Conservation (phyloP, 1,139 yeast species). For the Pichia sp. region DNA sequence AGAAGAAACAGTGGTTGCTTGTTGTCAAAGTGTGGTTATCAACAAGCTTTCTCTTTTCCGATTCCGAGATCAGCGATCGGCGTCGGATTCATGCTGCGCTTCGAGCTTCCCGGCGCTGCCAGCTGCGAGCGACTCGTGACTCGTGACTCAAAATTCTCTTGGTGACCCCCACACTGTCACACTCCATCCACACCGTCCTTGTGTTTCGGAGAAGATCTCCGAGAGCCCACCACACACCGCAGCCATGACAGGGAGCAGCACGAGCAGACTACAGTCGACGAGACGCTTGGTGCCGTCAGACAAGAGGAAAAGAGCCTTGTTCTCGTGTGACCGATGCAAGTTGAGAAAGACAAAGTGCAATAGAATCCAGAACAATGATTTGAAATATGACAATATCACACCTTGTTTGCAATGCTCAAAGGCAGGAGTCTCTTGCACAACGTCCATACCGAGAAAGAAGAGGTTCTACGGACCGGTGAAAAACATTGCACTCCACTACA, state of each 20-base stretch:
- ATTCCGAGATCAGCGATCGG: too few species aligned
- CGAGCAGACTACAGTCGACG: conserved; percentile 22
- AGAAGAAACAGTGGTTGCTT: too few species aligned
- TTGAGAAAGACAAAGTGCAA: conserved; percentile 42
- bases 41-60: too few species aligned
- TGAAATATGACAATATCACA: conserved; percentile 36
- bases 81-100: too few species aligned
- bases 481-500: conserved; percentile 39
- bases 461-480: conserved; percentile 38
- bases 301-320: conserved; percentile 38
- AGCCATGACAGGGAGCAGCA: background rate
- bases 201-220: too few species aligned
- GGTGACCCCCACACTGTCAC: too few species aligned
- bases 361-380: conserved; percentile 32
- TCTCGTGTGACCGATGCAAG: conserved; percentile 47
- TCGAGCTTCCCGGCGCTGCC: too few species aligned
- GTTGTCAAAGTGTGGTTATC: too few species aligned
- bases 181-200: too few species aligned
- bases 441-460: conserved; percentile 40
- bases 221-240: too few species aligned
- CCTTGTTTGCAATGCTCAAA: conserved; percentile 40
- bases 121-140: too few species aligned
- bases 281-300: conserved; percentile 37
- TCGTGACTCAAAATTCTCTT: too few species aligned
- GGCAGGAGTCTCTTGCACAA: conserved; percentile 38